A percentile compares a stretch with the other conserved stretches of the same genome.
Evolutionary conservation across 495 filamentous ascomycete genomes (phyloP).

Genomic region (Penicillium taxi): DNA sequence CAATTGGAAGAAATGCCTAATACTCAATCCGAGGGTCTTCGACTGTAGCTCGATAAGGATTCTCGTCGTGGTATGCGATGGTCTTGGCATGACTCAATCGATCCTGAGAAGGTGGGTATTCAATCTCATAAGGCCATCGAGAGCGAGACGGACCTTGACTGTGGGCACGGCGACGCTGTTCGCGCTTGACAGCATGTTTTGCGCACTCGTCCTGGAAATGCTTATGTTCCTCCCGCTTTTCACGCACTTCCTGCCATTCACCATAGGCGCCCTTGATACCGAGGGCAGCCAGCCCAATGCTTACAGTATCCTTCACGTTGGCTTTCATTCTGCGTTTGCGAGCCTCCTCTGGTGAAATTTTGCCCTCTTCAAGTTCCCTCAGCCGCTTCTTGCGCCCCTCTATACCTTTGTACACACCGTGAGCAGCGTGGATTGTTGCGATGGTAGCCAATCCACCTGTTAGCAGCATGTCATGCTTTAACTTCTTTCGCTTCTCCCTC

Average conservation of each 20-base stretch:
- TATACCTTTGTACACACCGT: conserved; percentile 68
- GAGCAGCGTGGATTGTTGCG: conserved; percentile 82
- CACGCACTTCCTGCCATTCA: conserved; percentile 62
- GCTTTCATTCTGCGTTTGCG: conserved; percentile 67
- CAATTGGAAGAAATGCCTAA: conserved; percentile 1
- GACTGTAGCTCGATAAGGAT: conserved; percentile 8
- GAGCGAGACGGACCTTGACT: conserved; percentile 13
- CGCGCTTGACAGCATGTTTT: conserved; percentile 33
- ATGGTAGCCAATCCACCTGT: conserved; percentile 78
- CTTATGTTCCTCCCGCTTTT: conserved; percentile 47
- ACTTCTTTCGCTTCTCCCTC: conserved; percentile 62
- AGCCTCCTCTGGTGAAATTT: conserved; percentile 66
- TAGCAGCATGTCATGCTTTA: conserved; percentile 76
- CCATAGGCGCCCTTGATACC: conserved; percentile 77
- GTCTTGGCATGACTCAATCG: not conserved
- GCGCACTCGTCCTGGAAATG: conserved; percentile 46
- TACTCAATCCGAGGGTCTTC: conserved; percentile 8
- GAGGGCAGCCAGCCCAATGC: conserved; percentile 74
- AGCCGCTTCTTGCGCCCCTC: conserved; percentile 64
- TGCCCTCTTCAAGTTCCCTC: conserved; percentile 62
- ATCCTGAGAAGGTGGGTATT: conserved; percentile 10
- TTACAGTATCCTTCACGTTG: conserved; percentile 64
- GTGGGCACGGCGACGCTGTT: too few species aligned
- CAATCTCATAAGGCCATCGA: conserved; percentile 25
- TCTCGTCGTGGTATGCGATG: conserved; percentile 10